Percentiles rank a stretch among this genome's conserved stretches.
These are phyloP conservation scores for Picea sitchensis DNA, from an alignment of 75 land plant genomes.

Conservation along the genomic window DNA sequence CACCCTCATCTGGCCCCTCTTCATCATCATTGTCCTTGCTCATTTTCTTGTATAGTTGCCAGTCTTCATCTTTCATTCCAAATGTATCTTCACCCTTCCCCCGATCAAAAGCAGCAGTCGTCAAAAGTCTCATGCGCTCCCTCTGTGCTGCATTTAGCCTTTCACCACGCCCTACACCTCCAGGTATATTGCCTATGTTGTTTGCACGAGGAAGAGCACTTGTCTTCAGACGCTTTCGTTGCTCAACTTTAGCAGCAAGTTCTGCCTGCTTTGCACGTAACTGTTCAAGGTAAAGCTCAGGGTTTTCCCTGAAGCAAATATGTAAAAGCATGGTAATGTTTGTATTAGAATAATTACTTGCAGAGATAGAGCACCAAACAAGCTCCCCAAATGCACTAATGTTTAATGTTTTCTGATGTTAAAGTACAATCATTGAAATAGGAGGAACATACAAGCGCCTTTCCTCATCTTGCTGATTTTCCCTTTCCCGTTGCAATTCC, in stretches of 20 bases:
- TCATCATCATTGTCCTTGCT: constrained; percentile 93
- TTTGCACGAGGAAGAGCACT: constrained; percentile 40
- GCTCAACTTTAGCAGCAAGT: constrained; percentile 77
- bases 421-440: neutral
- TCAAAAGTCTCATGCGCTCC: constrained; percentile 94
- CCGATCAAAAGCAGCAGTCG: constrained; percentile 96
- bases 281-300: constrained; percentile 88
- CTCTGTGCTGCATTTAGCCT: constrained; percentile 85
- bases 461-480: constrained; percentile 80
- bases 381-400: neutral
- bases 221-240: constrained; percentile 71
- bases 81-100: constrained; percentile 99
- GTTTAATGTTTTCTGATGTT: neutral
- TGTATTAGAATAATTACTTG: neutral
- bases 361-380: neutral
- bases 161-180: constrained; percentile 87
- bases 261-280: constrained; percentile 68
- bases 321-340: neutral
- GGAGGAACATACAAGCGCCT: constrained; percentile 60
- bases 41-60: constrained; percentile 96
- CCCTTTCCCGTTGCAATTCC: constrained; percentile 64
- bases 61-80: constrained; percentile 94
- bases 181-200: constrained; percentile 38
- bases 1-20: constrained; percentile 72
- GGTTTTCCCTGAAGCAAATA: constrained; percentile 69